These are phyloP conservation scores for Malassezia caprae DNA, from an alignment of 1,284 basidiomycete species.

Conservation along the genomic window DNA sequence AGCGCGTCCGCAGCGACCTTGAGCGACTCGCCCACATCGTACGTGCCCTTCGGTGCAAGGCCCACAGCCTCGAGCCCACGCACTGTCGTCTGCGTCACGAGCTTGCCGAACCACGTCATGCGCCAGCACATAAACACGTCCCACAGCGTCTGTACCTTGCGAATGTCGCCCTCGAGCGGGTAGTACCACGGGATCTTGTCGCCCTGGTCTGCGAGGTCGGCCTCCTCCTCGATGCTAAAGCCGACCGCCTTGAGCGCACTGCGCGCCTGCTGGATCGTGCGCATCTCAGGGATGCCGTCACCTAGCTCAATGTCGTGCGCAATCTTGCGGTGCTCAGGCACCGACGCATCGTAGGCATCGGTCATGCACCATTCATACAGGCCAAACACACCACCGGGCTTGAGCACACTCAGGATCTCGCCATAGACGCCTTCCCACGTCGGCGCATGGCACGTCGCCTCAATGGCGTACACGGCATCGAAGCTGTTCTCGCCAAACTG, in stretches of 20 bases:
- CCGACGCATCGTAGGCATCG: constrained; percentile 77
- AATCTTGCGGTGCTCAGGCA: constrained; percentile 78
- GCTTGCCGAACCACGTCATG: constrained; percentile 75
- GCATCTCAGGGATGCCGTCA: constrained; percentile 97
- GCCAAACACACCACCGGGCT: constrained; percentile 94
- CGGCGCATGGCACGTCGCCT: constrained; percentile 93
- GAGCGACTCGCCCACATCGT: constrained; percentile 76
- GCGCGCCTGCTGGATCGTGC: constrained; percentile 63
- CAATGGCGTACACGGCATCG: constrained; percentile 97
- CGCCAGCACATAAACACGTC: constrained; percentile 67
- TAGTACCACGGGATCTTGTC: constrained; percentile 89
- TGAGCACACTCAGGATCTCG: constrained; percentile 85
- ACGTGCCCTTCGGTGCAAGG: constrained; percentile 83
- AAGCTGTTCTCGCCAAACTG: constrained; percentile 88
- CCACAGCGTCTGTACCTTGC: constrained; percentile 86
- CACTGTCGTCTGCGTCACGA: constrained; percentile 73
- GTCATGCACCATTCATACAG: constrained; percentile 99
- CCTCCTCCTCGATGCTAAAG: constrained; percentile 79
- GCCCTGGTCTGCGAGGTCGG: constrained; percentile 76
- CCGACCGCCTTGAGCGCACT: constrained; percentile 74
- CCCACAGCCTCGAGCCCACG: constrained; percentile 68
- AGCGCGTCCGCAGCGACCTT: constrained; percentile 71
- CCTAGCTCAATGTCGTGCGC: constrained; percentile 69
- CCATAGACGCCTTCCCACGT: constrained; percentile 90
- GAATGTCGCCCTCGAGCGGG: constrained; percentile 82